Percentiles rank a stretch among this genome's conserved stretches.
Conservation (phyloP, 495 filamentous ascomycete genomes). For the Hypoxylon intermedium region DNA sequence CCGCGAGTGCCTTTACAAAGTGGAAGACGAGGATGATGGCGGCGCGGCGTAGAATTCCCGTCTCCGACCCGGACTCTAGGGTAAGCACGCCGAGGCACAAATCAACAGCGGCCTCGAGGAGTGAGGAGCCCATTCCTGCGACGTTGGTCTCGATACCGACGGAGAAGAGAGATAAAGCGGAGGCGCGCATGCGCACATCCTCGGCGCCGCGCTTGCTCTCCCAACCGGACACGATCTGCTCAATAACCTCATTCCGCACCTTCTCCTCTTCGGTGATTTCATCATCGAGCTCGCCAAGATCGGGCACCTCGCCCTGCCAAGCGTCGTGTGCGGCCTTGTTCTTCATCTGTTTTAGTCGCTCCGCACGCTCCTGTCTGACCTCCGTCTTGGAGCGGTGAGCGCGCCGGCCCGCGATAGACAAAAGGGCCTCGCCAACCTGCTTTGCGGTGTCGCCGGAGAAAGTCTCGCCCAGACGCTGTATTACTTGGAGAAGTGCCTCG, state of each 20-base stretch:
- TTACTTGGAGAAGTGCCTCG: slow-evolving; percentile 72
- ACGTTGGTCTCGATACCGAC: slow-evolving; percentile 71
- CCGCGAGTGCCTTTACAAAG: slow-evolving; percentile 70
- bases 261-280: slow-evolving; percentile 56
- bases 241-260: slow-evolving; percentile 60
- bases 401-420: slow-evolving; percentile 71
- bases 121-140: slow-evolving; percentile 60
- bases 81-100: slow-evolving; percentile 70
- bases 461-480: slow-evolving; percentile 69
- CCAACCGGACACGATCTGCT: slow-evolving; percentile 77
- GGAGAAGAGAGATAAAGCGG: slow-evolving; percentile 76
- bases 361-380: slow-evolving; percentile 58
- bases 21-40: slow-evolving; percentile 73
- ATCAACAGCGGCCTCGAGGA: slow-evolving; percentile 68
- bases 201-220: slow-evolving; percentile 70
- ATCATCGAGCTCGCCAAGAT: slow-evolving; percentile 54
- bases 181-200: slow-evolving; percentile 78
- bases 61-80: slow-evolving; percentile 67
- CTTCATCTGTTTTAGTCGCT: slow-evolving; percentile 52
- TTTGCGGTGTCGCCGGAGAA: slow-evolving; percentile 65
- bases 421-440: slow-evolving; percentile 65
- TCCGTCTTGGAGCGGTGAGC: slow-evolving; percentile 62
- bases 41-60: slow-evolving; percentile 75
- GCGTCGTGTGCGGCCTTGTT: slow-evolving; percentile 60
- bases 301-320: slow-evolving; percentile 60